Evolutionary conservation across 257 asterid genomes (phyloP).

Genomic region (Capsicum baccatum): DNA sequence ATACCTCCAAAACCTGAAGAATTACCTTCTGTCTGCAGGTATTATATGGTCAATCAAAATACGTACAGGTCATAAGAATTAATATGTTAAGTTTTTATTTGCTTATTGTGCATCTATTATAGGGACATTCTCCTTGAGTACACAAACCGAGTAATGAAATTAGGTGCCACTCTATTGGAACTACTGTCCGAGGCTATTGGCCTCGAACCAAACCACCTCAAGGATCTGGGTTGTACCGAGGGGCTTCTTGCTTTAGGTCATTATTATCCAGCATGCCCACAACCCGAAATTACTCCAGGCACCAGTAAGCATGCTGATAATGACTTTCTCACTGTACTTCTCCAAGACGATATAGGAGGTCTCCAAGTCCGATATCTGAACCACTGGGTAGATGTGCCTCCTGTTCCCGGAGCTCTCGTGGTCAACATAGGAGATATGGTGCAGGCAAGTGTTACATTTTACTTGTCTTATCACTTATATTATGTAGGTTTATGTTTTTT

Average conservation of each 20-base stretch:
- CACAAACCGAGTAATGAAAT: conserved; percentile 30
- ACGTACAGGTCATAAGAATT: too few species aligned
- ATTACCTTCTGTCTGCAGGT: background rate
- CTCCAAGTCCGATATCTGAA: conserved; percentile 22
- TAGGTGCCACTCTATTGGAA: conserved; percentile 27
- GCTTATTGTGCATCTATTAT: background rate
- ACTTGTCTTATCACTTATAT: background rate
- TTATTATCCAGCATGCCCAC: conserved; percentile 30
- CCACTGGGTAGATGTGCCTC: conserved; percentile 32
- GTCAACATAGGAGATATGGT: background rate
- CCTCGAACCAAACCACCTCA: background rate
- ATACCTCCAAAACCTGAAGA: conserved; percentile 25
- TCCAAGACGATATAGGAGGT: conserved; percentile 25
- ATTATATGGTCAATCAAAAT: too few species aligned
- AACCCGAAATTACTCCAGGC: conserved; percentile 19
- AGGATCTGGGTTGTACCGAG: background rate
- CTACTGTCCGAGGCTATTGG: conserved; percentile 29
- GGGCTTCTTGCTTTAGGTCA: conserved; percentile 5
- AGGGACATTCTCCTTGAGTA: conserved; percentile 37
- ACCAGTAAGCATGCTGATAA: conserved; percentile 28
- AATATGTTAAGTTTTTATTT: background rate
- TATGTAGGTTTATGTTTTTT: background rate
- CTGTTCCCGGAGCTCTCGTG: conserved; percentile 1
- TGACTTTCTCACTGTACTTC: conserved; percentile 24
- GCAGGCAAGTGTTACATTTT: background rate